phyloP scores from a whole-genome alignment of 768 basidiomycete genomes.

The Mycena latifolia region DNA sequence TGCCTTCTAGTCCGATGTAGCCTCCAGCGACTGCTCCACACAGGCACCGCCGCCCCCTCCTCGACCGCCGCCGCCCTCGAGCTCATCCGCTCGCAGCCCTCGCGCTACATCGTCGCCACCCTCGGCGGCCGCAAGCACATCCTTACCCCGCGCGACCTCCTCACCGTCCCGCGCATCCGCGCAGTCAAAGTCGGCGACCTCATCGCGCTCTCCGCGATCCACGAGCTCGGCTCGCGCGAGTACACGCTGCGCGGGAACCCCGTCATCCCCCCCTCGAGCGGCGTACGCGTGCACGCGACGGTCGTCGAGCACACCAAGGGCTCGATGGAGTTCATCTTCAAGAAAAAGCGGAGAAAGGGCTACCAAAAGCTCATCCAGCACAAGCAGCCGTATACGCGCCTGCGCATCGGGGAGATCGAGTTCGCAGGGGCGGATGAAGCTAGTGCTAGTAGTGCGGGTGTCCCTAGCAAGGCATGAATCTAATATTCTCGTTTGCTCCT shows the following conservation, averaged over 20 bases:
- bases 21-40: slow-evolving; percentile 37
- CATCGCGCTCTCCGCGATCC: slow-evolving; percentile 84
- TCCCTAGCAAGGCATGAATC: slow-evolving; percentile 38
- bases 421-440: slow-evolving; percentile 37
- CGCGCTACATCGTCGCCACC: slow-evolving; percentile 91
- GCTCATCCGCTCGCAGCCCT: slow-evolving; percentile 91
- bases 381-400: slow-evolving; percentile 96
- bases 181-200: slow-evolving; percentile 89
- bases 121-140: slow-evolving; percentile 92
- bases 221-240: slow-evolving; percentile 96
- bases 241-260: slow-evolving; percentile 95
- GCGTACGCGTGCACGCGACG: slow-evolving; percentile 85
- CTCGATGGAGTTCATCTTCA: slow-evolving; percentile 90
- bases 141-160: slow-evolving; percentile 89
- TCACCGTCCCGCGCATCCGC: slow-evolving; percentile 93
- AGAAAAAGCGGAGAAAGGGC: slow-evolving; percentile 99
- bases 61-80: slow-evolving; percentile 75
- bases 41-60: slow-evolving; percentile 39
- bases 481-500: neutral
- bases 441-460: slow-evolving; percentile 19
- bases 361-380: slow-evolving; percentile 94
- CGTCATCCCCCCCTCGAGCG: slow-evolving; percentile 69
- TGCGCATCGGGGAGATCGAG: slow-evolving; percentile 89
- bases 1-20: slow-evolving; percentile 31
- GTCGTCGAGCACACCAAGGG: slow-evolving; percentile 99